Evolutionary conservation across 176 grass and related monocot genomes (phyloP), one percentile per base, ranked within the genome.

Genomic region (Ensete glaucum): DNA sequence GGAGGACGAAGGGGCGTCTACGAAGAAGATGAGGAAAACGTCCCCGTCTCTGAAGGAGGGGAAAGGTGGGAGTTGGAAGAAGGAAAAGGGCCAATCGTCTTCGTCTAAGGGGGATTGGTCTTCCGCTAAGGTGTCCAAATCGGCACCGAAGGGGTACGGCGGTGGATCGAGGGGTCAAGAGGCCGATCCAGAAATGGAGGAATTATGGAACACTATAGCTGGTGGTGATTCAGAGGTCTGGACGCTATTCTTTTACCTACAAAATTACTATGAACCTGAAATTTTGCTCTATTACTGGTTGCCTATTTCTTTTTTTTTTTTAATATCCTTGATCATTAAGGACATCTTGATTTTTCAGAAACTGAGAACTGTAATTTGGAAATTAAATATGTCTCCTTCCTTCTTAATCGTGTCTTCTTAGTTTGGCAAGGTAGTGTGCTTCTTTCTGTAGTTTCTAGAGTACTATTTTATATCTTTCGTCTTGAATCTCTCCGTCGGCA

Each of bases 131-230:
- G 88, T 55, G 11, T 79, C 53, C 9, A 73, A 73, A 53, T 60
- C 22, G 19, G n/a, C 55, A 13, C 73, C 58, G 20, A 73, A 73
- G 69, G 69, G 71, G 34, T 77, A 69, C 1, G 83, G 82, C 2
- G 73, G 73, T 5, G 80, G 88, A 0, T 77, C 74, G 6, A 76
- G 81, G 22, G 76, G 48, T 11, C 63, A 75, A 16, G 82, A 85
- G 2, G 82, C 83, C 52, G 90, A 93, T 71, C 17, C 67, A 20
- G 79, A 80, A 64, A 88, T 91, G 70, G 88, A 83, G 67, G 90
- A 98, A 70, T 84, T 98, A 76, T 98, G 90, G 95, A 83, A 98
- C 72, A 98, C 86, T 74, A 90, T 98, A 9, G 88, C 85, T 0
- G 93, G 93, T 9, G 90, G 81, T 0, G 81, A 86, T 69, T 92